A percentile compares a stretch with the other conserved stretches of the same genome.
phyloP scores from a whole-genome alignment of 768 basidiomycete species.

The Auriscalpium vulgare region DNA sequence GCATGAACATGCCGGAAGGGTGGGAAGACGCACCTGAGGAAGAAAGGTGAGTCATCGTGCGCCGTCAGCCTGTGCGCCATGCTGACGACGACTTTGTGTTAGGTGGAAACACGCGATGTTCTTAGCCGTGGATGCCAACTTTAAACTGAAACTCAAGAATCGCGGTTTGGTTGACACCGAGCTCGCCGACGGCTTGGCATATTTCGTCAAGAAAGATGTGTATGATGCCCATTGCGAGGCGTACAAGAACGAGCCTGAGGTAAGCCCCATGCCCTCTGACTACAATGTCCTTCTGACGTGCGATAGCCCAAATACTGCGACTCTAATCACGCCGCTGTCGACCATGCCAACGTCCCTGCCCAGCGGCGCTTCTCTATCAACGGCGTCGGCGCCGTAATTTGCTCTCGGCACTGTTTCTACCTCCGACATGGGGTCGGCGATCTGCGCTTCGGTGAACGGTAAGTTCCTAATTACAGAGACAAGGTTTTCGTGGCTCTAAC shows the following conservation, averaged over 20 bases:
- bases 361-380: neutral
- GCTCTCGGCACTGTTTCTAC: neutral
- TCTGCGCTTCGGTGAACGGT: neutral
- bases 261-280: too few species aligned
- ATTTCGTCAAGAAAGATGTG: neutral
- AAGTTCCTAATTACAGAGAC: too few species aligned
- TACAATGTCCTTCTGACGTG: neutral
- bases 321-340: slow-evolving; percentile 1
- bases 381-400: slow-evolving; percentile 8
- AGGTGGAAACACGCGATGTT: neutral
- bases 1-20: neutral
- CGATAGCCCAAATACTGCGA: neutral
- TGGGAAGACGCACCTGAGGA: neutral
- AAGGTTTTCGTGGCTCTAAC: too few species aligned
- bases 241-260: neutral
- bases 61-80: too few species aligned
- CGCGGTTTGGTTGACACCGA: neutral
- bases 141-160: slow-evolving; percentile 1
- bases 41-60: neutral
- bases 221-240: neutral
- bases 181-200: neutral
- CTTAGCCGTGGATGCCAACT: slow-evolving; percentile 2
- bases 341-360: slow-evolving; percentile 1
- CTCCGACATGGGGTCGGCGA: neutral
- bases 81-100: neutral